These are phyloP conservation scores for Endotrypanum monterogeii DNA, from an alignment of 208 protist species.

Conservation along the genomic window DNA sequence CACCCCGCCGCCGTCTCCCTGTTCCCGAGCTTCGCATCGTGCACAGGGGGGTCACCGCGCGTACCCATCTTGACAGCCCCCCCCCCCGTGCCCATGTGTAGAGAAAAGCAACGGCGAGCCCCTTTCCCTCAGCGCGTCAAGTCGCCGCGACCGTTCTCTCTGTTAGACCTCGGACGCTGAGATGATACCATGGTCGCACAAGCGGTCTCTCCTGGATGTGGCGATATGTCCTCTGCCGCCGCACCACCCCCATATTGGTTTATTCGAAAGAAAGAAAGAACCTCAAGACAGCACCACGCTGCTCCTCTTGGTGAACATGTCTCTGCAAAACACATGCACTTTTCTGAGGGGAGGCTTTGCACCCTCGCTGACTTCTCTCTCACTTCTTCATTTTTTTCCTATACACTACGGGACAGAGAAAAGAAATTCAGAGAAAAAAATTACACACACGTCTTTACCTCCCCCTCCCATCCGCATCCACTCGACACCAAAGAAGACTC, in stretches of 20 bases:
- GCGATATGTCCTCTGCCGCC: neutral
- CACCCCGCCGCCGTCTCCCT: neutral
- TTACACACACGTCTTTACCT: neutral
- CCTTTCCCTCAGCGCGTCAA: slow-evolving; percentile 16
- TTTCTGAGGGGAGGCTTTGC: too few relatives aligned
- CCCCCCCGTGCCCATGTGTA: neutral
- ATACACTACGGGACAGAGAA: neutral
- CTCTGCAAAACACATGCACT: neutral
- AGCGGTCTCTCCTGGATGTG: neutral
- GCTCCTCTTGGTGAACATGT: neutral
- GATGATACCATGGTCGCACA: neutral
- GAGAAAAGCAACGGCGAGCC: slow-evolving; percentile 28
- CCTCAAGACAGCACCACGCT: neutral
- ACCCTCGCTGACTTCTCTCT: neutral
- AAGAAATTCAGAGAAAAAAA: neutral
- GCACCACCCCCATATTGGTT: neutral
- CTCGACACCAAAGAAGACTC: neutral
- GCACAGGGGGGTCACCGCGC: neutral
- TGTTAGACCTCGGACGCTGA: neutral
- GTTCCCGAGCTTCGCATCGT: neutral
- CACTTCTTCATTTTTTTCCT: neutral
- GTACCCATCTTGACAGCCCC: neutral
- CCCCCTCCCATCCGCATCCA: neutral
- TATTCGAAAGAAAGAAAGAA: neutral
- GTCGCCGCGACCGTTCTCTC: neutral